Evolutionary conservation across 495 filamentous ascomycete genomes (phyloP), one percentile per base, ranked within the genome.

Genomic region (Aspergillus nidulans): DNA sequence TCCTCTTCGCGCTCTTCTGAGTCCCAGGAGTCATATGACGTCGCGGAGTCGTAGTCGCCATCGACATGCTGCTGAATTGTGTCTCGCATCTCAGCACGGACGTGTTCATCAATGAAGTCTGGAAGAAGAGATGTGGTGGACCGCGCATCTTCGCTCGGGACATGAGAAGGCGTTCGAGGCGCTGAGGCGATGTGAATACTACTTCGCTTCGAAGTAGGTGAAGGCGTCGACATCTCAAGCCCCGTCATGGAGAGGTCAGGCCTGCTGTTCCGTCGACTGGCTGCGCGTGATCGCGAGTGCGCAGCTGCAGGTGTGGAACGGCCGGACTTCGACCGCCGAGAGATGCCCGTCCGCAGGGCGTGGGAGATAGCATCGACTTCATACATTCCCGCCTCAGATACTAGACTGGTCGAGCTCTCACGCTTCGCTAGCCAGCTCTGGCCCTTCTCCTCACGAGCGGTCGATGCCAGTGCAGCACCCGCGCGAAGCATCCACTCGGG

Each of bases 381-480:
- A 34, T 81, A 73, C 13, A 73, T 69, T 21, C 80, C 73, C 1
- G 63, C 71, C 19, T 81, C 73, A 7, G 73, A 76, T 7, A 79
- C 71, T 13, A 91, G 75, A 59, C 81, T 88, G 0, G 89, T 91
- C 5, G 85, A 88, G 53, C 81, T 88, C 26, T 81, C 82, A 50
- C 87, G 81, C 54, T 87, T 85, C 5, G 79, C 77, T 3, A 94
- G 80, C 89, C 89, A 94, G 39, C 81, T 76, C 65, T 91, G 87
- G 12, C 89, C 89, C 65, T 91, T 92, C 61, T 82, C 82, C 58
- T 92, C 88, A 53, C 88, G 77, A 2, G 86, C 77, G 42, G 84
- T 83, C 4, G 81, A 79, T n/a, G 85, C 81, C 12, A 92, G 81
- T 20, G 85, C 68, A 9, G 87, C 84, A 1, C 87, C 89, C 2